These are phyloP conservation scores for Tetragonia tetragonoides DNA, from an alignment of 148 eudicot species.

Conservation along the genomic window DNA sequence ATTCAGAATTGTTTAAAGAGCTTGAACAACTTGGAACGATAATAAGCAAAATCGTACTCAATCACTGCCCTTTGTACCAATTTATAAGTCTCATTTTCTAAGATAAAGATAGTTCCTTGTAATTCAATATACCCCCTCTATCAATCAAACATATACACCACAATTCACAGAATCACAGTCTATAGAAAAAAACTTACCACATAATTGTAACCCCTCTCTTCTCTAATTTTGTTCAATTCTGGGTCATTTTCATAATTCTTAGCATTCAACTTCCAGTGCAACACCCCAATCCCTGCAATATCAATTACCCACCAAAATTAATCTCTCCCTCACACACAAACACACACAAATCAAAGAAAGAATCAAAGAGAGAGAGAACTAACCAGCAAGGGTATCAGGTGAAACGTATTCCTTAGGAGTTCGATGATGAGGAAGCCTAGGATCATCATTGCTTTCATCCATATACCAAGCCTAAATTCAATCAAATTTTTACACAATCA, in stretches of 20 bases:
- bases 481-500: not conserved
- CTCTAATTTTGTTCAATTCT: constrained; percentile 68
- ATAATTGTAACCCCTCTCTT: constrained; percentile 70
- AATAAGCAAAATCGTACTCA: not conserved
- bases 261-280: constrained; percentile 75
- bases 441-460: constrained; percentile 70
- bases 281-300: constrained; percentile 61
- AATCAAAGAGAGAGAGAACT: not conserved
- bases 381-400: constrained; percentile 54
- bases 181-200: constrained; percentile 52
- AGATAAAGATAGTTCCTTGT: too few relatives aligned
- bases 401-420: constrained; percentile 67
- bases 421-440: constrained; percentile 76
- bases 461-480: constrained; percentile 73
- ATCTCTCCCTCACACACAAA: not conserved
- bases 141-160: not conserved
- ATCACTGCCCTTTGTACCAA: not conserved
- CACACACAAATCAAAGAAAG: not conserved
- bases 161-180: too few relatives aligned
- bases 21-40: too few relatives aligned
- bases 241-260: constrained; percentile 65
- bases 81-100: too few relatives aligned
- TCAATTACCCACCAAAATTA: not conserved
- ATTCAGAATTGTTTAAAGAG: too few relatives aligned
- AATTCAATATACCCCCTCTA: not conserved